phyloP scores from a whole-genome alignment of 164 flowering plant species.

The Sedum album region DNA sequence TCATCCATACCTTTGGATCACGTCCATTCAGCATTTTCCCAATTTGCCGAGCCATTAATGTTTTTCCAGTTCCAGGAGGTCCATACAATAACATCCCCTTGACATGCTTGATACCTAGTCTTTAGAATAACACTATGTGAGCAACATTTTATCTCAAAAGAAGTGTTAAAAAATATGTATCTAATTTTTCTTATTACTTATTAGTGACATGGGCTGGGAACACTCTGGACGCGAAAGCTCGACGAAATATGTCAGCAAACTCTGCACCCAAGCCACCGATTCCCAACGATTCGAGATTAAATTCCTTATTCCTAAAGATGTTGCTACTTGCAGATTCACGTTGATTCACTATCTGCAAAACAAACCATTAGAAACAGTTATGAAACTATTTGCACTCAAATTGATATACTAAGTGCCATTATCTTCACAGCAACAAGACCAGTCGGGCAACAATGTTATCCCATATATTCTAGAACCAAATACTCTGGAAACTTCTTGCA shows the following conservation, averaged over 20 bases:
- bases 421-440: neutral
- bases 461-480: too few species aligned
- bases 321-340: constrained; percentile 92
- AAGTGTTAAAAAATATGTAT: neutral
- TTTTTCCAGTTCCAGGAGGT: constrained; percentile 99
- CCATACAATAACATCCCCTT: constrained; percentile 98
- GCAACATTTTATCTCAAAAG: neutral
- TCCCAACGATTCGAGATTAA: constrained; percentile 81
- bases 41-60: constrained; percentile 97
- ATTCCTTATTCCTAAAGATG: constrained; percentile 85
- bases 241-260: constrained; percentile 93
- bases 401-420: neutral
- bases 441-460: too few species aligned
- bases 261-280: constrained; percentile 95
- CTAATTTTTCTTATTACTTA: constrained; percentile 38
- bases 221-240: constrained; percentile 99
- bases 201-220: constrained; percentile 87
- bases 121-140: constrained; percentile 20
- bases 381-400: too few species aligned
- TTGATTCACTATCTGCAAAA: constrained; percentile 75
- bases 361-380: neutral
- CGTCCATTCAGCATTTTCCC: constrained; percentile 90
- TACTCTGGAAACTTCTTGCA: too few species aligned
- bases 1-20: constrained; percentile 76
- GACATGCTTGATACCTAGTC: constrained; percentile 96